Percentiles rank a stretch among this genome's conserved stretches.
These are phyloP conservation scores for Blattamonas nauphoetae DNA, from an alignment of 78 protist genomes.

Conservation along the genomic window DNA sequence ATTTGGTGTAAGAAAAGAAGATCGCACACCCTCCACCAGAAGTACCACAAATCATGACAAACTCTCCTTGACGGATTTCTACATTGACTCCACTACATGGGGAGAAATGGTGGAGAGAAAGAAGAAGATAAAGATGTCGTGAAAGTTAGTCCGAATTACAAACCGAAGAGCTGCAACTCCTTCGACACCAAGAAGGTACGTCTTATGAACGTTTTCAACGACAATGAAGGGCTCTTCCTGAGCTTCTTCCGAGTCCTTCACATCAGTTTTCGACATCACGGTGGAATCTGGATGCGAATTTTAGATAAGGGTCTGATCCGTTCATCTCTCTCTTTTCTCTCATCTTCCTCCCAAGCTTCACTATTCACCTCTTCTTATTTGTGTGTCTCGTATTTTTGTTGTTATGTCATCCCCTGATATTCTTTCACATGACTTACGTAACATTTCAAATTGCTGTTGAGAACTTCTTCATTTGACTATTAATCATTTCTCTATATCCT, in stretches of 20 bases:
- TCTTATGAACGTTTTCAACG: slow-evolving; percentile 78
- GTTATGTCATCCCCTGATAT: too few relatives aligned
- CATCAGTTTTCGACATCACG: too few relatives aligned
- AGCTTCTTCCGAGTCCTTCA: not conserved
- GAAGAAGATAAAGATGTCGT: not conserved
- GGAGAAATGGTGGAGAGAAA: not conserved
- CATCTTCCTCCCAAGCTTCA: too few relatives aligned
- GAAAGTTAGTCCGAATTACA: not conserved
- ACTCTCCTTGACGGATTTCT: slow-evolving; percentile 65
- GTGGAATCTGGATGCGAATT: too few relatives aligned
- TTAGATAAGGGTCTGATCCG: too few relatives aligned
- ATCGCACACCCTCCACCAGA: slow-evolving; percentile 72
- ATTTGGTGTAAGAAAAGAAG: not conserved
- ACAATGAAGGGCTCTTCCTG: slow-evolving; percentile 35
- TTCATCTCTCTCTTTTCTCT: too few relatives aligned
- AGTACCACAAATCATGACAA: slow-evolving; percentile 77
- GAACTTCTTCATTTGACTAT: too few relatives aligned
- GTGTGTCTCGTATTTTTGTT: too few relatives aligned
- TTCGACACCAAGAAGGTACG: slow-evolving; percentile 84
- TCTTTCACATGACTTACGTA: too few relatives aligned
- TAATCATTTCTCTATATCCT: too few relatives aligned
- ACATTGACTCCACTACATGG: slow-evolving; percentile 60
- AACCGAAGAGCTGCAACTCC: slow-evolving; percentile 88
- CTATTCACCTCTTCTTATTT: too few relatives aligned
- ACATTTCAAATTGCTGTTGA: too few relatives aligned